These are phyloP conservation scores for Beta macrorhiza DNA, from an alignment of 179 eudicot genomes.

Conservation along the genomic window DNA sequence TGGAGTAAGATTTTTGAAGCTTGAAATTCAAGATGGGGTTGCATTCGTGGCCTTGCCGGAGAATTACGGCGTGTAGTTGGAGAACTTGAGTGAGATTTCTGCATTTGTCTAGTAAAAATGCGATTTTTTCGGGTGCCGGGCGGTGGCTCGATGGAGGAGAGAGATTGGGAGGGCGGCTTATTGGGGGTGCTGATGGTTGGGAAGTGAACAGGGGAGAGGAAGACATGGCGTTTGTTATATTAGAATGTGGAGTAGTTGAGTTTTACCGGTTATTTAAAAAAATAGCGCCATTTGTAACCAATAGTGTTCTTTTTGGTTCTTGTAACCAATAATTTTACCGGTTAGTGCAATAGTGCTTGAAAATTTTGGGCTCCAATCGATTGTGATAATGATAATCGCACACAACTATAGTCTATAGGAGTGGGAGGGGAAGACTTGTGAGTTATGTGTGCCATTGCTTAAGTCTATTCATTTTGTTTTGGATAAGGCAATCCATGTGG, in stretches of 20 bases:
- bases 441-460: too few relatives aligned
- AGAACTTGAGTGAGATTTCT: conserved; percentile 35
- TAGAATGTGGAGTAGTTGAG: background rate
- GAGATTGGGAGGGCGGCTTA: conserved; percentile 6
- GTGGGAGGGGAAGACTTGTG: too few relatives aligned
- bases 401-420: too few relatives aligned
- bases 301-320: background rate
- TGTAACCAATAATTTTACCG: background rate
- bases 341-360: too few relatives aligned
- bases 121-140: conserved; percentile 45
- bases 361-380: too few relatives aligned
- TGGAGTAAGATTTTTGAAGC: conserved; percentile 61
- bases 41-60: conserved; percentile 51
- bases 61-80: conserved; percentile 59
- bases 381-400: too few relatives aligned
- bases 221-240: conserved; percentile 22
- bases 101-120: conserved; percentile 42
- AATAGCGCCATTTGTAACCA: conserved; percentile 15
- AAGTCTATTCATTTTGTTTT: too few relatives aligned
- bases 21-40: conserved; percentile 56
- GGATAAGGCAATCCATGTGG: too few relatives aligned
- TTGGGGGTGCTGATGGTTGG: conserved; percentile 23
- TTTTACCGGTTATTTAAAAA: conserved; percentile 16
- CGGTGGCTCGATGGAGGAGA: conserved; percentile 28
- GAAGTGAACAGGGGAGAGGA: conserved; percentile 30